Evolutionary conservation across 2,329 filamentous ascomycete genomes (phyloP).

Genomic region (Aspergillus sclerotialis): DNA sequence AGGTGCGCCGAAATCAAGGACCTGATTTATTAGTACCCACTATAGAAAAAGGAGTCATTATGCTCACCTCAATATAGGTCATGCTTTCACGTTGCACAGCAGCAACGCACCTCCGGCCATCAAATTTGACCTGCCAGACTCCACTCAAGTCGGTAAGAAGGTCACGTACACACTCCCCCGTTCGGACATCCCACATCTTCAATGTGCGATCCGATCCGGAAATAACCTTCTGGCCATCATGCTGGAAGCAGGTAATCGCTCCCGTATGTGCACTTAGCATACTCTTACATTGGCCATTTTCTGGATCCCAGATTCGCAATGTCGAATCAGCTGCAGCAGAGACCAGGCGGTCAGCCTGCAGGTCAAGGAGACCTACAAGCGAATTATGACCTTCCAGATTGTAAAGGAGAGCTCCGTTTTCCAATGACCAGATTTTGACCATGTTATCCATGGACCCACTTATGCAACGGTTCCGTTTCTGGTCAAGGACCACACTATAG

Average conservation of each 20-base stretch:
- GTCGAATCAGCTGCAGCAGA: slow-evolving; percentile 95
- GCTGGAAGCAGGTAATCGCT: slow-evolving; percentile 97
- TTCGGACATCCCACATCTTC: slow-evolving; percentile 97
- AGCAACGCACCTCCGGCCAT: slow-evolving; percentile 88
- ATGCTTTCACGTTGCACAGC: slow-evolving; percentile 87
- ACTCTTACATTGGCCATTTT: slow-evolving; percentile 82
- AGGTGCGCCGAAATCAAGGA: slow-evolving; percentile 92
- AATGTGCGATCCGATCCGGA: slow-evolving; percentile 90
- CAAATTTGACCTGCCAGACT: slow-evolving; percentile 99
- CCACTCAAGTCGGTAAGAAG: slow-evolving; percentile 86
- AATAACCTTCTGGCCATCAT: slow-evolving; percentile 93
- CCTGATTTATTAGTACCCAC: slow-evolving; percentile 47
- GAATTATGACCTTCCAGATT: slow-evolving; percentile 90
- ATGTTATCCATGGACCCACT: slow-evolving; percentile 97
- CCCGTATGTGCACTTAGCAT: slow-evolving; percentile 90
- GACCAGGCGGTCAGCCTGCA: slow-evolving; percentile 83
- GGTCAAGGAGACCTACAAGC: slow-evolving; percentile 83
- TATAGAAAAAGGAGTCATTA: slow-evolving; percentile 1
- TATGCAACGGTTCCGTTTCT: slow-evolving; percentile 87
- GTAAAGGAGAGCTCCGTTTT: slow-evolving; percentile 75
- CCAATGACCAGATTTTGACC: slow-evolving; percentile 95
- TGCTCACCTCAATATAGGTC: slow-evolving; percentile 88
- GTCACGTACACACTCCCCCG: slow-evolving; percentile 86
- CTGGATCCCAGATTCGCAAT: slow-evolving; percentile 92
- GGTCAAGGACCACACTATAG: slow-evolving; percentile 92